Base-by-base conservation (phyloP, 2,329 filamentous ascomycete genomes). In the Paecilomyces sp. region DNA sequence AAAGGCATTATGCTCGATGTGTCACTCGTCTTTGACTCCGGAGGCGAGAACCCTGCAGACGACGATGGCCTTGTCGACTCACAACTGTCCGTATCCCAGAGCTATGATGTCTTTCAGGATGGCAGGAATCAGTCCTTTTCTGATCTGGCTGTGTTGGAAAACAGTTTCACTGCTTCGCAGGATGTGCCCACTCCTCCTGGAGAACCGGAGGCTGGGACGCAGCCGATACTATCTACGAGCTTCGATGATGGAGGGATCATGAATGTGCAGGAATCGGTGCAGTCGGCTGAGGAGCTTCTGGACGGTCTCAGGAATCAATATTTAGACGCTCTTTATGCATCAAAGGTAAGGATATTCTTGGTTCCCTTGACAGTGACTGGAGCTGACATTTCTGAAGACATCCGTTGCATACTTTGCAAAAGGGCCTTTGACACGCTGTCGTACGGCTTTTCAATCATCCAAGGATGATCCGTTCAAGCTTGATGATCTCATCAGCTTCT, bases 401-500 rank as follows among this genome's bases (percentile, higher is more conserved):
- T 80, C 78, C 30, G 68, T 82, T 58, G 79, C 79, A 58, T 82
- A 81, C 64, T 82, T 81, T 65, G 78, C 78, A 36, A 82, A 82
- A 68, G 79, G 79, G 3, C 79, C 79, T 15, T 67, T 81, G 56
- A 73, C 78, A 13, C 76, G 79, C 30, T 79, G 76, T 30, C 75
- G 79, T 33, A 74, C 70, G 47, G 71, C 72, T 56, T 75, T 76
- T 33, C 71, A 74, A 59, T 65, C 67, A 9, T 60, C 67, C 11
- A 69, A 64, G n/a, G 54, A 61, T 34, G 61, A 66, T 28, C 63
- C 66, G 12, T 54, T 64, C 54, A 67, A 64, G 1, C 62, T 69
- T 24, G 53, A 58, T 1, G 70, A 73, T 7, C 65, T 79, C 3
- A 63, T 71, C 52, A 68, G 68, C 7, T 77, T 73, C 58, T 79